These are phyloP conservation scores for Beauveria pseudobassiana DNA, from an alignment of 2,329 filamentous ascomycete genomes.

Conservation along the genomic window DNA sequence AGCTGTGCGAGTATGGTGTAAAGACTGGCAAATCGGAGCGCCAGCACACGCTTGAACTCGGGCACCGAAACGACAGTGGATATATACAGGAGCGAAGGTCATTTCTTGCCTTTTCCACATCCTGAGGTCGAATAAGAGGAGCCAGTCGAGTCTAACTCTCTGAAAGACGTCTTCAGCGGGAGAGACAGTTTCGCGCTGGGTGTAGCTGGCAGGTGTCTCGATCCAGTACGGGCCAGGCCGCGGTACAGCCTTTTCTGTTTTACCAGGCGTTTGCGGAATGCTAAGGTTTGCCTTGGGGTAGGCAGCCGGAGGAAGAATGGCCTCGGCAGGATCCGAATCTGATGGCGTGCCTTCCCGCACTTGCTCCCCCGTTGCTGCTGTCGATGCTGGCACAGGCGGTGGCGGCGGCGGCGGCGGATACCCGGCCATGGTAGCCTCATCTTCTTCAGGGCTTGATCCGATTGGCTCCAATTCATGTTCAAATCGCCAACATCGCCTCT, in stretches of 20 bases:
- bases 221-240: slow-evolving; percentile 78
- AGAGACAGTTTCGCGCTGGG: slow-evolving; percentile 52
- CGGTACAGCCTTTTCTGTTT: slow-evolving; percentile 39
- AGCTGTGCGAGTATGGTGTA: slow-evolving; percentile 92
- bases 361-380: slow-evolving; percentile 28
- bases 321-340: slow-evolving; percentile 62
- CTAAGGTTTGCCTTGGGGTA: slow-evolving; percentile 59
- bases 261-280: slow-evolving; percentile 76
- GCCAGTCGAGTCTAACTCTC: slow-evolving; percentile 83
- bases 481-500: slow-evolving; percentile 37
- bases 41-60: slow-evolving; percentile 89
- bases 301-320: slow-evolving; percentile 53
- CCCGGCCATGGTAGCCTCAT: slow-evolving; percentile 71
- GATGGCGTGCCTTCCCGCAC: slow-evolving; percentile 61
- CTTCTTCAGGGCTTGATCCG: slow-evolving; percentile 62
- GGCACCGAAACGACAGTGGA: slow-evolving; percentile 93
- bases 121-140: slow-evolving; percentile 87
- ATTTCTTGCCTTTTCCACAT: slow-evolving; percentile 96
- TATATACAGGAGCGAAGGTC: slow-evolving; percentile 92
- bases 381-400: slow-evolving; percentile 44
- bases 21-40: slow-evolving; percentile 85
- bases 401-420: slow-evolving; percentile 61
- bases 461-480: slow-evolving; percentile 43
- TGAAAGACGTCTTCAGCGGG: slow-evolving; percentile 82
- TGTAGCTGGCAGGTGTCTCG: slow-evolving; percentile 66